Evolutionary conservation across 78 protist species (phyloP), one percentile per base, ranked within the genome.

Genomic region (Dictyostelium capitatum): DNA sequence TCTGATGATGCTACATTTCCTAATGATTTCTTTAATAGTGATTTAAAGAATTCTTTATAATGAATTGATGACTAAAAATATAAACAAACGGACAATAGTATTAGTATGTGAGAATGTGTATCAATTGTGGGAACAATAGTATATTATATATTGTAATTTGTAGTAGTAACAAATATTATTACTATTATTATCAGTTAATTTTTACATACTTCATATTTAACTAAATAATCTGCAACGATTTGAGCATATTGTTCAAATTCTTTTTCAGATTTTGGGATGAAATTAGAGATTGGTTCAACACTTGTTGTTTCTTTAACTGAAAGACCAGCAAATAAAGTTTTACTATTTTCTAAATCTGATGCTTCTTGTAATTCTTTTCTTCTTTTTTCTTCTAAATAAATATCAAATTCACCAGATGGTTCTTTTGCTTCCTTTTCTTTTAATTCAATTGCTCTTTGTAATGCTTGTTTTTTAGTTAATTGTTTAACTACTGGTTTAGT

Each of bases 301-400:
- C 32, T n/a, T 4, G 82, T 75, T 41, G 73, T 62, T 56, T 46
- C 65, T 32, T 15, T 51, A 74, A 82, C 90, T 0, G 92, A 20
- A 23, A 85, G 19, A 62, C 70, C 83, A 28, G 74, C 46, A 30
- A 85, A 85, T 11, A 74, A 56, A 51, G 14, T 23, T 15, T 47
- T 73, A 19, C 74, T 23, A 25, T 85, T 47, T 62, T 85, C 83
- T 19, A 85, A 59, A 62, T 85, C 92, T 1, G 83, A 32, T 10
- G 82, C 92, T 43, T 85, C 92, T 75, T 85, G 92, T 62, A 85
- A 74, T 75, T 85, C 80, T 59, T 75, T 73, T n/a, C 46, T 72
- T 59, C 32, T 85, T 57, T 74, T 67, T 51, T 85, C 80, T 46
- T 85, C 92, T 59, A 74, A 23, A 37, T 85, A 85, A 15, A 72